These are phyloP conservation scores for Platanthera guangdongensis DNA, from an alignment of 106 monocot genomes.

Conservation along the genomic window DNA sequence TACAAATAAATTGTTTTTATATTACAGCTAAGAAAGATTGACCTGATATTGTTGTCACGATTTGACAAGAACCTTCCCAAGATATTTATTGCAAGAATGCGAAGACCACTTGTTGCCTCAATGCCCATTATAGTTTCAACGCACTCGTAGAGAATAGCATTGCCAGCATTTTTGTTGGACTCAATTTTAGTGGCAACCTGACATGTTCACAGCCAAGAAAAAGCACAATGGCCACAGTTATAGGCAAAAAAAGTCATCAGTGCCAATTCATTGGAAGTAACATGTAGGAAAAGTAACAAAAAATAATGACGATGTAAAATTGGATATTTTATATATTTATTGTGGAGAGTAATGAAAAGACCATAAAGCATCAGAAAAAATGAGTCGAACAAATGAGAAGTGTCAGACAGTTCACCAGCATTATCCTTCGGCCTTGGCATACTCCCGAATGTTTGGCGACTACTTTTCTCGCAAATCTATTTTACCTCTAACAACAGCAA, in stretches of 20 bases:
- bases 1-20: not conserved
- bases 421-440: not conserved
- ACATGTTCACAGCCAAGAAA: not conserved
- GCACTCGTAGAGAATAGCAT: conserved; percentile 98
- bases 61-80: conserved; percentile 97
- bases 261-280: not conserved
- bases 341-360: not conserved
- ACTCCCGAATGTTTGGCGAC: not conserved
- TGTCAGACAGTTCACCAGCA: not conserved
- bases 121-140: conserved; percentile 99
- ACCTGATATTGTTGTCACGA: conserved; percentile 99
- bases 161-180: conserved; percentile 96
- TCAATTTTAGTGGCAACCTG: conserved; percentile 96
- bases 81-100: conserved; percentile 96
- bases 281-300: not conserved
- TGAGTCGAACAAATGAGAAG: not conserved
- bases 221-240: not conserved
- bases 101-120: conserved; percentile 94
- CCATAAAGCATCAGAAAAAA: not conserved
- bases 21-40: conserved; percentile 1
- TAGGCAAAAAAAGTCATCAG: not conserved
- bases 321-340: not conserved
- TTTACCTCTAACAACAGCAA: too few species aligned
- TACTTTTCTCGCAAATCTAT: not conserved
- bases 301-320: not conserved